Base-by-base conservation (phyloP, 2,329 filamentous ascomycete genomes). In the Metarhizium robertsii region DNA sequence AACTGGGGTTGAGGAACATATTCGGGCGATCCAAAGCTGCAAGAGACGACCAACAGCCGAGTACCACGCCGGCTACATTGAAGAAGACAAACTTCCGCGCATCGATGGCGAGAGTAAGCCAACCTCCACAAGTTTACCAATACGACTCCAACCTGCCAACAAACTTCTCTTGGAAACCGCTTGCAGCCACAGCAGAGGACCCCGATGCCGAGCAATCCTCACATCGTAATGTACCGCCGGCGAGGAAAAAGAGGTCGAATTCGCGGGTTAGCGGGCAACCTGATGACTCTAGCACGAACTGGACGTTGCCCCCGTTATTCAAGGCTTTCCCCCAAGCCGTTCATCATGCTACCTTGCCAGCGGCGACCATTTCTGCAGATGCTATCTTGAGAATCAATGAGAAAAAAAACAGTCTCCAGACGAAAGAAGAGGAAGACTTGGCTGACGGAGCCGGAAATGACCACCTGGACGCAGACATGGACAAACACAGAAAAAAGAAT, bases 311-410 rank as follows among this genome's bases (percentile, higher is more conserved):
- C 6, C 88, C 90, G 2, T 73, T 96, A 13, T 95, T 92, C 68
- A 88, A 95, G 67, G 90, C 89, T 13, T 95, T 91, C 66, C 87
- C 89, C 0, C 91, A 95, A 69, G 84, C 90, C 2, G 79, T 90
- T 61, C 91, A 88, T 64, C 83, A 94, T 67, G 84, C 83, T 11
- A 83, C 80, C 16, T 75, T 95, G 3, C 80, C 85, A 30, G 80
- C 87, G 16, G 86, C 86, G 42, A 81, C 79, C 2, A 71, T 87
- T 11, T 82, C 87, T 1, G 80, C 86, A 2, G 91, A 95, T 58
- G 71, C 79, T 1, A 80, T 94, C 50, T 67, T 90, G 52, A 81
- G 86, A 57, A 71, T 81, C 50, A 80, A 83, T 59, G 77, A 79
- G 53, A 74, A 76, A 57, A 79, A 77, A 34, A 64, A 66, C 13